A percentile compares a stretch with the other conserved stretches of the same genome.
These are phyloP conservation scores for Aspergillus cavernicola DNA, from an alignment of 495 filamentous ascomycete species.

Conservation along the genomic window DNA sequence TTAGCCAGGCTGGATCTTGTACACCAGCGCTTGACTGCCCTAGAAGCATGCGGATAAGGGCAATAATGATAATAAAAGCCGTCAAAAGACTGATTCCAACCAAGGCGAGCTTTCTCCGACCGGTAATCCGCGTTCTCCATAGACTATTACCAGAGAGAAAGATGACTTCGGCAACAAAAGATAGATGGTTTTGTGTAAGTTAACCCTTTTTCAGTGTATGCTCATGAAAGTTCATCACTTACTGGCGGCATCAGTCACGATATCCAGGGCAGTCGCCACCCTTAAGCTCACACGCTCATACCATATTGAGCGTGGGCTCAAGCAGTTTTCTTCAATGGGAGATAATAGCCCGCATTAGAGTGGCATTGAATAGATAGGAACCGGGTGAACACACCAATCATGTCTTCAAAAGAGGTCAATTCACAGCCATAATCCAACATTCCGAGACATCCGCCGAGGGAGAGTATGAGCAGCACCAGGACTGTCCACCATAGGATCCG, in stretches of 20 bases:
- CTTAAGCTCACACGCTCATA: background rate
- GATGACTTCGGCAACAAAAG: background rate
- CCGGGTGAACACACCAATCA: background rate
- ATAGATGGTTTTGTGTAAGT: no score
- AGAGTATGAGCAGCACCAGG: background rate
- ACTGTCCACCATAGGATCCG: slow-evolving; percentile 4
- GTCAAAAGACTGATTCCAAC: slow-evolving; percentile 2
- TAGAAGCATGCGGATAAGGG: background rate
- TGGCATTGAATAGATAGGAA: no score
- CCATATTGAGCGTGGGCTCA: background rate
- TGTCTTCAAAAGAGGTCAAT: background rate
- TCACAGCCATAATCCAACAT: background rate
- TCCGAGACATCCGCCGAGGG: background rate
- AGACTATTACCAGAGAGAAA: slow-evolving; percentile 1
- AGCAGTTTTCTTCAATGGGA: background rate
- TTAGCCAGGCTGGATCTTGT: background rate
- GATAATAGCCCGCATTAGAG: background rate
- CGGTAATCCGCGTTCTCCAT: slow-evolving; percentile 1
- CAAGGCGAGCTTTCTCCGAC: background rate
- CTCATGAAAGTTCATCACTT: background rate
- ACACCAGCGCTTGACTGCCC: background rate
- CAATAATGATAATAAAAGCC: slow-evolving; percentile 3
- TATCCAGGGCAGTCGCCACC: background rate
- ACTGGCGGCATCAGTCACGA: background rate
- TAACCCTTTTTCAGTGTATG: no score